These are phyloP conservation scores for Helenozyma rhizophorensis DNA, from an alignment of 805 yeast genomes.

Conservation along the genomic window DNA sequence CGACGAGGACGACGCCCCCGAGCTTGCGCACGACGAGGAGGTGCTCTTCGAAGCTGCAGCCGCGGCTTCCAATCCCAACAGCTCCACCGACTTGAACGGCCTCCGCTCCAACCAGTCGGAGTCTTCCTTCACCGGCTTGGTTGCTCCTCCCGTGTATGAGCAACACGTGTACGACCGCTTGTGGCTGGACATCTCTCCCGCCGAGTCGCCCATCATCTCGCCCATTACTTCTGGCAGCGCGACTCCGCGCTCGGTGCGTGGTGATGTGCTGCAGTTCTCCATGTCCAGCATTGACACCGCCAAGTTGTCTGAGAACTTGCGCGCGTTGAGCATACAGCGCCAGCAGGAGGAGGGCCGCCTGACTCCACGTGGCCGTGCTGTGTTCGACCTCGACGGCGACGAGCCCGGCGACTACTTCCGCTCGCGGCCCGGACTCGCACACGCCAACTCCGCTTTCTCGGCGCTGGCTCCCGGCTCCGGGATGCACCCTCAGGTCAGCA, in stretches of 20 bases:
- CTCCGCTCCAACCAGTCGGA: constrained; percentile 24
- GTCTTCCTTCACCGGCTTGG: constrained; percentile 37
- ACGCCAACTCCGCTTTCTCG: not conserved
- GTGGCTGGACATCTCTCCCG: constrained; percentile 61
- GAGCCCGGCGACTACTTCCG: constrained; percentile 31
- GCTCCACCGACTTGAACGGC: constrained; percentile 4
- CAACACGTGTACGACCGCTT: constrained; percentile 76
- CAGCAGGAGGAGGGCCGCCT: constrained; percentile 30
- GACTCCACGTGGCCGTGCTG: constrained; percentile 23
- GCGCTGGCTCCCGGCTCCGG: too few relatives aligned
- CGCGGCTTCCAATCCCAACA: constrained; percentile 13
- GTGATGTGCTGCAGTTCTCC: constrained; percentile 19
- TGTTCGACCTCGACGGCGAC: constrained; percentile 33
- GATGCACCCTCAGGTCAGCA: too few relatives aligned
- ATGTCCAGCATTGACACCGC: constrained; percentile 38
- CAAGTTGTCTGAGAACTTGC: constrained; percentile 48
- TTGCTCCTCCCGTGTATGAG: constrained; percentile 86
- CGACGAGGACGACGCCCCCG: constrained; percentile 10
- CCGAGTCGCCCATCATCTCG: constrained; percentile 41
- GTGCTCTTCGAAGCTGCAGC: constrained; percentile 21
- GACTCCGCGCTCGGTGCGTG: constrained; percentile 28
- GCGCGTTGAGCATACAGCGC: constrained; percentile 47
- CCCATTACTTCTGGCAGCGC: constrained; percentile 41
- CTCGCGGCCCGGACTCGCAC: constrained; percentile 9
- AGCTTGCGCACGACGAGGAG: constrained; percentile 24